Conservation (phyloP, 176 grass and related monocot species). For the Pontederia crassipes region DNA sequence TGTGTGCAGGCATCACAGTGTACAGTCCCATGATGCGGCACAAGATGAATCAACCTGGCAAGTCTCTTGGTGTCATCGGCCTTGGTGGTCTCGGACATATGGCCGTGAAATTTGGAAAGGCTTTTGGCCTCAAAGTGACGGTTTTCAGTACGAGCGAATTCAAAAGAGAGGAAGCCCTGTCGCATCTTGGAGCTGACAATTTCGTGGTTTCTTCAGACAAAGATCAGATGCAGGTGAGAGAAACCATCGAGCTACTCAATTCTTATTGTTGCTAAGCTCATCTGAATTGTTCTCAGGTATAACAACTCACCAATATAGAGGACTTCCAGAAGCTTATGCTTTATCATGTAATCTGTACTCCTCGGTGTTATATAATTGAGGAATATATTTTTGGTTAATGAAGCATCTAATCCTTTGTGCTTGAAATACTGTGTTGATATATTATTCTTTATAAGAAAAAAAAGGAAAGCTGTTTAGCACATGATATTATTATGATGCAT, state of each 20-base stretch:
- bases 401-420: too few species aligned
- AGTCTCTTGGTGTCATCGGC: constrained; percentile 61
- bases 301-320: too few species aligned
- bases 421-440: not conserved
- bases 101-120: constrained; percentile 76
- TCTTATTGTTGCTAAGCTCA: not conserved
- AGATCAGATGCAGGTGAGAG: constrained; percentile 53
- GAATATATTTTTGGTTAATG: too few species aligned
- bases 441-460: not conserved
- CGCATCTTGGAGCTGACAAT: constrained; percentile 47
- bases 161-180: constrained; percentile 70
- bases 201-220: constrained; percentile 67
- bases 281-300: not conserved
- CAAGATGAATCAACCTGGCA: constrained; percentile 77
- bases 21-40: constrained; percentile 69
- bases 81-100: constrained; percentile 70
- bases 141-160: constrained; percentile 66
- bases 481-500: not conserved
- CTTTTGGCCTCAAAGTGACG: constrained; percentile 60
- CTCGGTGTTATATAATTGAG: too few species aligned
- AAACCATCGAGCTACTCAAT: too few species aligned
- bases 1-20: constrained; percentile 69
- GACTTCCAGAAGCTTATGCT: too few species aligned
- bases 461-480: not conserved
- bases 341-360: too few species aligned